These are phyloP conservation scores for Penicillium sp. DNA, from an alignment of 2,329 filamentous ascomycete genomes.

Conservation along the genomic window DNA sequence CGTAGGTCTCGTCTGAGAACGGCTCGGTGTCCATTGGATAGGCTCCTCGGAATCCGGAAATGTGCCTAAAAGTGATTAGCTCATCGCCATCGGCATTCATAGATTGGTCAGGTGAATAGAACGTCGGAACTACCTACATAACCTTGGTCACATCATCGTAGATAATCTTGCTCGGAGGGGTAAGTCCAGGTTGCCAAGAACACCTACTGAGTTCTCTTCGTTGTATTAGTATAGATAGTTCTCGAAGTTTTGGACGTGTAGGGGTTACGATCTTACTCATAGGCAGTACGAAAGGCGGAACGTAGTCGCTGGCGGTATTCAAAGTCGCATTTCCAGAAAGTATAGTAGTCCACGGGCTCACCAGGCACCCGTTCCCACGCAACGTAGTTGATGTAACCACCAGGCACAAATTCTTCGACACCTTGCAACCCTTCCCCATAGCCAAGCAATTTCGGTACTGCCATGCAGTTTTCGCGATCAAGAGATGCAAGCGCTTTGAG, in stretches of 20 bases:
- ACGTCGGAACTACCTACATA: constrained; percentile 1
- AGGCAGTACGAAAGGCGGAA: neutral
- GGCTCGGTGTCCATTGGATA: neutral
- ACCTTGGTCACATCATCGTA: neutral
- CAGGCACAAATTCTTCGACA: neutral
- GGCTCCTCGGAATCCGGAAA: constrained; percentile 2
- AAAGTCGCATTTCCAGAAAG: neutral
- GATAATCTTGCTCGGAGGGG: neutral
- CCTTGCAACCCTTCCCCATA: neutral
- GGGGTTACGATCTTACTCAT: constrained; percentile 1
- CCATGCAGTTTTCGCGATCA: neutral
- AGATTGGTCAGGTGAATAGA: neutral
- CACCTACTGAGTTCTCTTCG: constrained; percentile 1
- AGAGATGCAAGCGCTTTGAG: neutral
- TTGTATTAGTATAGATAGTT: constrained; percentile 1
- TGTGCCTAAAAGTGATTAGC: neutral
- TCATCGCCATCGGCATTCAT: neutral
- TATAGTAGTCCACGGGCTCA: neutral
- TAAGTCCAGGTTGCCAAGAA: neutral
- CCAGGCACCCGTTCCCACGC: constrained; percentile 2
- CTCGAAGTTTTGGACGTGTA: neutral
- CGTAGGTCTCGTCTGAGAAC: constrained; percentile 1
- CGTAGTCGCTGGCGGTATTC: neutral
- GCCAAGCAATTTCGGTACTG: constrained; percentile 1
- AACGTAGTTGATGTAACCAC: constrained; percentile 1